phyloP scores from a whole-genome alignment of 192 early-diverging fungal genomes.

The Martensiomyces pterosporus region DNA sequence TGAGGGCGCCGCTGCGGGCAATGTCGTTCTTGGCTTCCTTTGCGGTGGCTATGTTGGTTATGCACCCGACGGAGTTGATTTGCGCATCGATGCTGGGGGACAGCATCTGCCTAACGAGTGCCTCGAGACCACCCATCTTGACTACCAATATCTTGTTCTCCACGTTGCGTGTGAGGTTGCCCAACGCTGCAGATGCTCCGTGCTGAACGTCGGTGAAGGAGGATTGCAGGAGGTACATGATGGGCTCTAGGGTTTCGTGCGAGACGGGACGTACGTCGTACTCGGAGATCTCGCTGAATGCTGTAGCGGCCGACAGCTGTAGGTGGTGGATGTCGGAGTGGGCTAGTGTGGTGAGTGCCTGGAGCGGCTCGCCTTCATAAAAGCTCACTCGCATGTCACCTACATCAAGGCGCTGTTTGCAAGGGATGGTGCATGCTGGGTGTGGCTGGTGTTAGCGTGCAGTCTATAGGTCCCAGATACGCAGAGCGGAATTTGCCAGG shows the following conservation, averaged over 20 bases:
- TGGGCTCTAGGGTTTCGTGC: slow-evolving; percentile 64
- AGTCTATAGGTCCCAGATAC: no score
- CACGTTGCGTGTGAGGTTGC: slow-evolving; percentile 66
- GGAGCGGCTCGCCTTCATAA: slow-evolving; percentile 72
- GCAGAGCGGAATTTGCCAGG: no score
- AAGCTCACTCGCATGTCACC: slow-evolving; percentile 51
- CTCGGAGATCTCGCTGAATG: slow-evolving; percentile 87
- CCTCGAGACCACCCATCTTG: slow-evolving; percentile 68
- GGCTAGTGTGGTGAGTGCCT: slow-evolving; percentile 71
- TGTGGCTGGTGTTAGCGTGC: no score
- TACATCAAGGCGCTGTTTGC: no score
- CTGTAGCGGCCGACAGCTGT: slow-evolving; percentile 80
- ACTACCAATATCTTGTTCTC: slow-evolving; percentile 81
- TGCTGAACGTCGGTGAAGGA: slow-evolving; percentile 75
- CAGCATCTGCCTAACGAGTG: slow-evolving; percentile 74
- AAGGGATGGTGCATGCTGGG: no score
- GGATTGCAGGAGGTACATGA: slow-evolving; percentile 72
- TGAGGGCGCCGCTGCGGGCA: slow-evolving; percentile 71
- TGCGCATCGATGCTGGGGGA: slow-evolving; percentile 76
- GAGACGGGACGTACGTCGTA: slow-evolving; percentile 68
- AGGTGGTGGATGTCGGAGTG: slow-evolving; percentile 81
- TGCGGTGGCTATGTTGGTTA: slow-evolving; percentile 80
- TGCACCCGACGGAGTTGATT: slow-evolving; percentile 88
- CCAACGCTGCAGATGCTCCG: slow-evolving; percentile 74
- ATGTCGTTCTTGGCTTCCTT: slow-evolving; percentile 82